Evolutionary conservation across 2,329 filamentous ascomycete species (phyloP).

Genomic region (Sporothrix brunneoviolacea): DNA sequence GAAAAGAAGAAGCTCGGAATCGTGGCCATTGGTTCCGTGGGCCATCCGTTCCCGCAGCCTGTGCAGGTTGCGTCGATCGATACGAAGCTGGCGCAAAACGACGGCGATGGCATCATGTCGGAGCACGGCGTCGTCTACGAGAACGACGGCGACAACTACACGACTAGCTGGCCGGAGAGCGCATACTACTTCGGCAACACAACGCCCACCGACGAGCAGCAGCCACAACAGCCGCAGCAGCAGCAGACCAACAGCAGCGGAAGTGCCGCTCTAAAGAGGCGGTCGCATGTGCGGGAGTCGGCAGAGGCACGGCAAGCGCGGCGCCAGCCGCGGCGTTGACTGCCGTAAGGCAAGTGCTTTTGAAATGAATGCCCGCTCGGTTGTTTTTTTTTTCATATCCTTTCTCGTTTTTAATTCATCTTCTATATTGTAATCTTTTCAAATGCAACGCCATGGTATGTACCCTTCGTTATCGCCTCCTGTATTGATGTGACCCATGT

Average conservation of each 20-base stretch:
- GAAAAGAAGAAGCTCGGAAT: conserved; percentile 3
- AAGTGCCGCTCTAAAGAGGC: too few relatives aligned
- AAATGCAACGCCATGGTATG: conserved; percentile 1
- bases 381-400: neutral
- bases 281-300: too few relatives aligned
- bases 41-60: neutral
- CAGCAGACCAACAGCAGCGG: too few relatives aligned
- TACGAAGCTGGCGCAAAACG: neutral
- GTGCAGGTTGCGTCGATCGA: too few relatives aligned
- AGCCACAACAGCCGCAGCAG: neutral
- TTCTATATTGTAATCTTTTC: too few relatives aligned
- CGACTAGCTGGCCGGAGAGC: conserved; percentile 13
- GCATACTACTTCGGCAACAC: conserved; percentile 13
- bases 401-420: neutral
- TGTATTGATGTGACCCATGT: neutral
- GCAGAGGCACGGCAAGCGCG: too few relatives aligned
- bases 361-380: too few relatives aligned
- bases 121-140: neutral
- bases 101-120: too few relatives aligned
- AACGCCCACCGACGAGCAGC: neutral
- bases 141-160: conserved; percentile 5
- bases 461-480: too few relatives aligned
- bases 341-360: too few relatives aligned
- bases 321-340: too few relatives aligned
- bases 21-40: conserved; percentile 10